phyloP scores from a whole-genome alignment of 768 basidiomycete species.

The Porpolomopsis calyptriformis region DNA sequence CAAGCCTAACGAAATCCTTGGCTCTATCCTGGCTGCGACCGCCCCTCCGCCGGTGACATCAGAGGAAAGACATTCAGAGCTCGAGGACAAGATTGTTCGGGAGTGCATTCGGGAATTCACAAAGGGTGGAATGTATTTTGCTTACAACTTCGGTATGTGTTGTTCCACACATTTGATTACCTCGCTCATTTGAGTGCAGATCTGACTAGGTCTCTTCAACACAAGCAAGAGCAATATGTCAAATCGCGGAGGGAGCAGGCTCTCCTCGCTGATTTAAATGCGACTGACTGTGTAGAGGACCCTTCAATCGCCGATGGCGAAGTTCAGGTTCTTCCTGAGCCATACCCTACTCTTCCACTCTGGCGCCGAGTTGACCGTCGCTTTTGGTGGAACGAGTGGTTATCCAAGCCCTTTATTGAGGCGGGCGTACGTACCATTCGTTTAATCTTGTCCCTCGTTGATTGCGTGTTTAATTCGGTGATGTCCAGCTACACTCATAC shows the following conservation, averaged over 20 bases:
- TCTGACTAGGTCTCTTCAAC: conserved; percentile 72
- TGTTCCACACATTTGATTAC: neutral
- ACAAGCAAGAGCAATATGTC: conserved; percentile 57
- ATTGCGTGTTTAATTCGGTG: too few relatives aligned
- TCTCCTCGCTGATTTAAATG: conserved; percentile 53
- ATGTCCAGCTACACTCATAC: conserved; percentile 61
- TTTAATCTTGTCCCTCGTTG: neutral
- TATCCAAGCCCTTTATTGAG: conserved; percentile 77
- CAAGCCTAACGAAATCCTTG: conserved; percentile 43
- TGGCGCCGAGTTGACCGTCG: conserved; percentile 86
- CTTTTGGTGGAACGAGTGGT: conserved; percentile 96
- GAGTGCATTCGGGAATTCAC: conserved; percentile 69
- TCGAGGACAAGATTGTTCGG: conserved; percentile 75
- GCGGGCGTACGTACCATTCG: conserved; percentile 53
- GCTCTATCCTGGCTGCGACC: conserved; percentile 45
- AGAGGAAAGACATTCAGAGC: conserved; percentile 61
- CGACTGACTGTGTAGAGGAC: conserved; percentile 22
- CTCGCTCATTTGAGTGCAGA: conserved; percentile 31
- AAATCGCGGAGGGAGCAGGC: conserved; percentile 48
- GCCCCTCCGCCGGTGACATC: conserved; percentile 50
- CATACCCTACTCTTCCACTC: conserved; percentile 66
- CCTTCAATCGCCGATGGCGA: conserved; percentile 22
- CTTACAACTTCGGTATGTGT: conserved; percentile 68
- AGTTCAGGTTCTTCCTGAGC: conserved; percentile 54
- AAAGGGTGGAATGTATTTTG: conserved; percentile 85